Conservation (phyloP, 108 stramenopile genomes). For the Aurantiochytrium sp. region DNA sequence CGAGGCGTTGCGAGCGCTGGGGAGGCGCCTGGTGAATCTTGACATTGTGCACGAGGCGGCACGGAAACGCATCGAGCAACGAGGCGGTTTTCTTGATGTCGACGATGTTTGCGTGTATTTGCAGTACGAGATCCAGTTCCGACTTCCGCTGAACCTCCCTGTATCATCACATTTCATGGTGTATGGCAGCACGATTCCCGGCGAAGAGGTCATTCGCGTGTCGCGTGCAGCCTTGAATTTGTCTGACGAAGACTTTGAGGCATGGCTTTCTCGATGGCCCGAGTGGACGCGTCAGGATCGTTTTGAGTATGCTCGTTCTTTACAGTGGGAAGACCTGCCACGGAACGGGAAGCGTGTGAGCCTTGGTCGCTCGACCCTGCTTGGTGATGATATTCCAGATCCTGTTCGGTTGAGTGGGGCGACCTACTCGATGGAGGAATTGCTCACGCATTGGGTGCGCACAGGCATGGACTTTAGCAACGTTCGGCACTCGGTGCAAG, state of each 20-base stretch:
- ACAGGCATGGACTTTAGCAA: not conserved
- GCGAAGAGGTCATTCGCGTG: not conserved
- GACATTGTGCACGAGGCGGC: not conserved
- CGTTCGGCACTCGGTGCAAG: not conserved
- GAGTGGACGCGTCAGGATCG: slow-evolving; percentile 1
- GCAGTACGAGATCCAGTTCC: not conserved
- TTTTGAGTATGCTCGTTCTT: not conserved
- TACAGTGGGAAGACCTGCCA: not conserved
- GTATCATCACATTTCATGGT: not conserved
- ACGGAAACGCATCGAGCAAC: not conserved
- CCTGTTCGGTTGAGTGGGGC: not conserved
- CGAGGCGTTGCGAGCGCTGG: not conserved
- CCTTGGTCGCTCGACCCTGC: not conserved
- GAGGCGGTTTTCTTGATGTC: not conserved
- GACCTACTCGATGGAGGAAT: not conserved
- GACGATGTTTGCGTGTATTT: not conserved
- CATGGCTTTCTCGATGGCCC: not conserved
- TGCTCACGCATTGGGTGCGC: not conserved
- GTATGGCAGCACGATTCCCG: not conserved
- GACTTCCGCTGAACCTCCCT: not conserved
- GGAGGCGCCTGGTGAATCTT: not conserved
- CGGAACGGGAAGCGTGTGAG: not conserved
- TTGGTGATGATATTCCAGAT: not conserved
- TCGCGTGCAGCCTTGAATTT: not conserved
- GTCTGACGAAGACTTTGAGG: not conserved